Base-by-base conservation (phyloP, 257 asterid species). In the Anisodus acutangulus region DNA sequence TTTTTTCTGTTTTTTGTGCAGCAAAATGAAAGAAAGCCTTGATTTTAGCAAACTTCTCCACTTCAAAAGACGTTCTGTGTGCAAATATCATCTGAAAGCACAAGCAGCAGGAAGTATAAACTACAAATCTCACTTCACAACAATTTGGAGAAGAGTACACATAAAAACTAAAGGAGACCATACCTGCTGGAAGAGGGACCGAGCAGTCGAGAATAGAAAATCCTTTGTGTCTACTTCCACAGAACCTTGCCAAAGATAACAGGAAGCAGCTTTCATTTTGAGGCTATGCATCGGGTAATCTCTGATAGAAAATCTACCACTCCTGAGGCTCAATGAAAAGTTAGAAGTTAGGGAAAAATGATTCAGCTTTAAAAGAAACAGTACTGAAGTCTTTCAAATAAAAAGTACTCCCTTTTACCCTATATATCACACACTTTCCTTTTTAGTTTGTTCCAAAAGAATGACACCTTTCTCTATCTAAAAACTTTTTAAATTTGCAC, bases 151-250 rank as follows among this genome's bases (percentile, higher is more conserved):
- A 78, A 83, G n/a, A 41, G 17, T 49, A n/a, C 41, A 47, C 9
- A 55, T 64, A 47, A 10, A 82, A 47, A 78, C 76, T 82, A 17
- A 39, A 85, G 47, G 19, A 54, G 78, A 39, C 70, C 82, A 64
- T 83, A 93, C 97, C 97, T 95, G 95, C 87, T 93, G 90, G 88
- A 97, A 97, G 88, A 97, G 94, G 86, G 91, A 89, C 85, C 86
- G 93, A 3, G 93, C 97, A 78, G 90, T 91, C 83, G 93, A 89
- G 68, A 90, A 86, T 81, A 97, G 90, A 88, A 91, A 88, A 51
- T 60, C 85, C 59, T 89, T 87, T 70, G 90, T 82, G 57, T 54
- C 78, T 80, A 86, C 86, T 59, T 82, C 86, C 22, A 86, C 83
- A 80, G 92, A 90, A 91, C 94, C 92, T 37, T 81, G 90, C 98